Conservation (phyloP, 1,284 basidiomycete species). For the Cutaneotrichosporon spelunceum region DNA sequence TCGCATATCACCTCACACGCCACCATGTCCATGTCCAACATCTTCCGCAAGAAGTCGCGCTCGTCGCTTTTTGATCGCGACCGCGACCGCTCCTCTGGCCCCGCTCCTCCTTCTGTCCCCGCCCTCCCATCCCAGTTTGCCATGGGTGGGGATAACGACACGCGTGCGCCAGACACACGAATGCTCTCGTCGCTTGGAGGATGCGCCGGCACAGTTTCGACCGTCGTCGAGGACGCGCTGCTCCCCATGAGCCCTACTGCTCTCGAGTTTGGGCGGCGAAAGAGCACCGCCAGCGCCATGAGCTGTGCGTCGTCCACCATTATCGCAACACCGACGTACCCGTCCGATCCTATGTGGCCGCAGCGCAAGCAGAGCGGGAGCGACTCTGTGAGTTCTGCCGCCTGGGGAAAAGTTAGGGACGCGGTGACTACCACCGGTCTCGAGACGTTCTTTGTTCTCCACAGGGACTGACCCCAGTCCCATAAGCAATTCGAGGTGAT, state of each 20-base stretch:
- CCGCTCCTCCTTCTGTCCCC: not conserved
- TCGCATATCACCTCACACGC: not conserved
- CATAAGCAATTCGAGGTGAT: not conserved
- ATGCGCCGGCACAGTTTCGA: not conserved
- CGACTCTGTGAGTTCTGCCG: not conserved
- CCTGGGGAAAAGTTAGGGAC: not conserved
- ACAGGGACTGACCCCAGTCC: not conserved
- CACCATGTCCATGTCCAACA: slow-evolving; percentile 1
- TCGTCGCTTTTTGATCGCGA: not conserved
- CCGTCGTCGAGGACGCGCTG: not conserved
- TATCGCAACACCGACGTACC: slow-evolving; percentile 1
- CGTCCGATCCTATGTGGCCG: not conserved
- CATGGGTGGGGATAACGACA: not conserved
- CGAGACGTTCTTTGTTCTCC: not conserved
- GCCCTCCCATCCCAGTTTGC: not conserved
- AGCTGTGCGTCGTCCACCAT: not conserved
- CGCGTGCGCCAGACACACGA: not conserved
- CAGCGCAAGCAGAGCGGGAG: not conserved
- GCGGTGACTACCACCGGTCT: not conserved
- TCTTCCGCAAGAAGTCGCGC: slow-evolving; percentile 3
- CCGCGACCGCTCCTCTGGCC: not conserved
- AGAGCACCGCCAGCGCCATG: not conserved
- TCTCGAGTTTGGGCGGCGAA: not conserved
- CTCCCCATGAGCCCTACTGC: not conserved
- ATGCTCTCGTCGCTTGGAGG: not conserved